phyloP scores from a whole-genome alignment of 208 protist genomes.

The Crithidia sp. region DNA sequence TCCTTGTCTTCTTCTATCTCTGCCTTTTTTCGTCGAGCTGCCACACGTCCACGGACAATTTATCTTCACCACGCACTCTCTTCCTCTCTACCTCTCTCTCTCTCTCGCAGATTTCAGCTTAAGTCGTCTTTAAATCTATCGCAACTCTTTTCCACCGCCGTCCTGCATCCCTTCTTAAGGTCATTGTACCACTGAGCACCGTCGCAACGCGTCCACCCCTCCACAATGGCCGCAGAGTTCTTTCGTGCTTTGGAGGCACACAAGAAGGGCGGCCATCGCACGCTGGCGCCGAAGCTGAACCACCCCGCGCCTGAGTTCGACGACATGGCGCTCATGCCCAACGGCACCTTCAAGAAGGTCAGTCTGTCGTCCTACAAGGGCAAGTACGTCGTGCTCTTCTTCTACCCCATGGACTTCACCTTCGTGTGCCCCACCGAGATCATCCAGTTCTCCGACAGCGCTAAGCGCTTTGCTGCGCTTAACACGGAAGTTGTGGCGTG shows the following conservation, averaged over 20 bases:
- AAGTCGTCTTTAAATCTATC: no score
- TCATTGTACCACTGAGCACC: no score
- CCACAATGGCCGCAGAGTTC: no score
- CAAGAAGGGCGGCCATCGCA: no score
- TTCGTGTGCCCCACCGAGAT: slow-evolving; percentile 98
- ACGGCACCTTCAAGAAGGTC: slow-evolving; percentile 95
- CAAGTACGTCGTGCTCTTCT: slow-evolving; percentile 96
- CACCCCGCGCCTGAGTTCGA: slow-evolving; percentile 91
- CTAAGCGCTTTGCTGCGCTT: slow-evolving; percentile 88
- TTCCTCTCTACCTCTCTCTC: no score
- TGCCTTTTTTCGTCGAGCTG: no score
- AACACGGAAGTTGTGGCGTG: slow-evolving; percentile 92
- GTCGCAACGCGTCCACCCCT: no score
- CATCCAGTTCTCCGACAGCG: slow-evolving; percentile 94
- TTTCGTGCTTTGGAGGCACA: no score
- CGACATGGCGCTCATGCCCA: slow-evolving; percentile 90
- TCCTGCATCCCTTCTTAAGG: background rate
- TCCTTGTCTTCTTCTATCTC: slow-evolving; percentile 6
- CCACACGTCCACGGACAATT: no score
- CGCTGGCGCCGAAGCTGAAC: slow-evolving; percentile 82
- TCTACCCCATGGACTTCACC: slow-evolving; percentile 97
- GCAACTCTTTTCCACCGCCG: background rate
- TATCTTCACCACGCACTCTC: no score
- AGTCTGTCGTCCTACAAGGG: slow-evolving; percentile 91
- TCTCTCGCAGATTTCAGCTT: no score